These are phyloP conservation scores for Anastatica hierochuntica DNA, from an alignment of 345 rosid species.

Conservation along the genomic window DNA sequence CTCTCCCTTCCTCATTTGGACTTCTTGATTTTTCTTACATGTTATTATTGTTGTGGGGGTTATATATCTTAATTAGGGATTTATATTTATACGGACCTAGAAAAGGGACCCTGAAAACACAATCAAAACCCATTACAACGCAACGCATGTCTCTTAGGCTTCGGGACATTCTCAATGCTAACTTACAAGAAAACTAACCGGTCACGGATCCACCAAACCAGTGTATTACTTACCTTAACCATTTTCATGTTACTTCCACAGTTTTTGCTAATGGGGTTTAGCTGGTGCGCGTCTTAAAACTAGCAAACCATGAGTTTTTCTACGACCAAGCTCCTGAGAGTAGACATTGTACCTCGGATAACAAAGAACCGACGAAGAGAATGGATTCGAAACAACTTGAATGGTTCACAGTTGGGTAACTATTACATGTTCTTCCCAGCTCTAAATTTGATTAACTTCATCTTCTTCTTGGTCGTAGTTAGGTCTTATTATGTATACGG, in stretches of 20 bases:
- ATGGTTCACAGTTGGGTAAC: constrained; percentile 61
- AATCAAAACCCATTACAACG: no score
- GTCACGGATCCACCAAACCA: not conserved
- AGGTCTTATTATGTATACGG: constrained; percentile 42
- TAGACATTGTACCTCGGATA: constrained; percentile 36
- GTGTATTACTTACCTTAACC: no score
- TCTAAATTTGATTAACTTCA: constrained; percentile 47
- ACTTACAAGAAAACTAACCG: constrained; percentile 32
- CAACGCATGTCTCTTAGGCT: no score
- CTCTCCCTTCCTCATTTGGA: no score
- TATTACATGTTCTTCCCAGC: constrained; percentile 59
- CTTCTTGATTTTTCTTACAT: no score
- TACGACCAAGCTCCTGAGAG: constrained; percentile 89
- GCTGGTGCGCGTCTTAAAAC: no score
- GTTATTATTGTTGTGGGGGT: no score
- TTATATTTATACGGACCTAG: no score
- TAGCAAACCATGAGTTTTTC: constrained; percentile 41
- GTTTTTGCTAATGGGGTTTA: no score
- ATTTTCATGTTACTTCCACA: no score
- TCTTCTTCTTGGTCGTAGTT: constrained; percentile 50
- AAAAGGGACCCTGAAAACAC: no score
- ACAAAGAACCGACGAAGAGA: constrained; percentile 41
- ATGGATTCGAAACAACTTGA: constrained; percentile 73
- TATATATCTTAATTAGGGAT: no score
- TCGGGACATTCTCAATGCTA: not conserved